These are phyloP conservation scores for Pleurotus djamor DNA, from an alignment of 768 basidiomycete species.

Conservation along the genomic window DNA sequence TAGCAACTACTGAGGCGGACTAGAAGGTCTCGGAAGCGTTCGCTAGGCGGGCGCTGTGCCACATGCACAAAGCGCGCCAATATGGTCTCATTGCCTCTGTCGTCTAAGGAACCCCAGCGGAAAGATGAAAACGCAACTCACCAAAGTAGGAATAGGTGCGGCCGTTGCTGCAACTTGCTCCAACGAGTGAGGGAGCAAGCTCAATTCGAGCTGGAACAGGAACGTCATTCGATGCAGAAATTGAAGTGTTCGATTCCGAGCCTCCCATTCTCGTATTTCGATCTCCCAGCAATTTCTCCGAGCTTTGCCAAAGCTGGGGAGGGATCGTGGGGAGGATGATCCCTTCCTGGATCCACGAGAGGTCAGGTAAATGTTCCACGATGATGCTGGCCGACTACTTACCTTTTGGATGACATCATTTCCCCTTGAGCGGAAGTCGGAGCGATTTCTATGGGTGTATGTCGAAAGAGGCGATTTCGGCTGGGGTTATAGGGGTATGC, in stretches of 20 bases:
- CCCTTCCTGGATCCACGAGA: not conserved
- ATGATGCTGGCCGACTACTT: too few relatives aligned
- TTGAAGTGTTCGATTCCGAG: not conserved
- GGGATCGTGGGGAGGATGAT: not conserved
- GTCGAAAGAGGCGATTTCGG: not conserved
- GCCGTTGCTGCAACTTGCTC: not conserved
- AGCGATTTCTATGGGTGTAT: not conserved
- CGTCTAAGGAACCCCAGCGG: not conserved
- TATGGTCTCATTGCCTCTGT: slow-evolving; percentile 4
- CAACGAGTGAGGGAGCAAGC: not conserved
- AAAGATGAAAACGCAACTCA: not conserved
- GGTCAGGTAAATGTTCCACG: not conserved
- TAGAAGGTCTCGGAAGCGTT: slow-evolving; percentile 1
- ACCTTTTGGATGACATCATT: not conserved
- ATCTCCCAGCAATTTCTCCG: not conserved
- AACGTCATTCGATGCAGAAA: not conserved
- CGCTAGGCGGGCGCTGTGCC: not conserved
- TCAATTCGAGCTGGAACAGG: not conserved
- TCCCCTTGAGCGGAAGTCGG: not conserved
- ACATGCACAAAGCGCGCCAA: not conserved
- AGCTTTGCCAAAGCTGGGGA: not conserved
- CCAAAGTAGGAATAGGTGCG: not conserved
- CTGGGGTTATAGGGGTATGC: not conserved
- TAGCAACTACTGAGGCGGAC: slow-evolving; percentile 5
- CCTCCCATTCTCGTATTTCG: not conserved